Percentiles rank a stretch among this genome's conserved stretches.
Conservation (phyloP, 2,329 filamentous ascomycete genomes). For the Zymoseptoria crescenta region DNA sequence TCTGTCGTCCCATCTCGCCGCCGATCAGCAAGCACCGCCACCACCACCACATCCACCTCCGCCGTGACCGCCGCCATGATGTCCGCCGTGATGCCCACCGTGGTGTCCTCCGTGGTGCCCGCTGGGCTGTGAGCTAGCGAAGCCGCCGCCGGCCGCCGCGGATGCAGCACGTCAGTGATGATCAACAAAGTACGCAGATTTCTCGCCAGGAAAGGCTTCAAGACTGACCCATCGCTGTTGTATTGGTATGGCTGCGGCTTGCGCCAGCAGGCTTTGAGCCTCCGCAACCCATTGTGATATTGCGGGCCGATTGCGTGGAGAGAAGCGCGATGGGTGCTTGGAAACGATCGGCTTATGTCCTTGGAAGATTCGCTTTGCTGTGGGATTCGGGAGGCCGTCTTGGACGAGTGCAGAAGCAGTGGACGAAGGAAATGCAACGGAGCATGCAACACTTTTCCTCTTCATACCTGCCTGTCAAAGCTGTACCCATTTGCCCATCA, state of each 20-base stretch:
- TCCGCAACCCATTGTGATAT: neutral
- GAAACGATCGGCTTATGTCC: no score
- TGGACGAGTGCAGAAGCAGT: neutral
- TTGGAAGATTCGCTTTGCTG: neutral
- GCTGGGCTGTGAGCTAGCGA: no score
- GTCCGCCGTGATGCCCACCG: neutral
- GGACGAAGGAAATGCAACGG: neutral
- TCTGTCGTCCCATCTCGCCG: neutral
- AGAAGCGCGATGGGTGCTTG: no score
- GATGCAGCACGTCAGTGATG: neutral
- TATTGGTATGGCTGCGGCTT: neutral
- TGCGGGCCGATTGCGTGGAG: no score
- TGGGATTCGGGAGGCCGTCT: neutral
- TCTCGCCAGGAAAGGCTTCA: neutral
- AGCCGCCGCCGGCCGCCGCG: no score
- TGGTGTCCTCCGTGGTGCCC: no score
- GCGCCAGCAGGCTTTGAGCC: neutral
- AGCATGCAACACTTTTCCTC: neutral
- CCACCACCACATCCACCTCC: neutral
- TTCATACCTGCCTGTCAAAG: neutral
- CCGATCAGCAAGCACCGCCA: neutral
- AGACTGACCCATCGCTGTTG: neutral
- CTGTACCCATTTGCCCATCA: neutral
- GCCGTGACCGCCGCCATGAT: neutral
- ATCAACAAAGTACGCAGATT: neutral